These are phyloP conservation scores for Paecilomyces formosus DNA, from an alignment of 2,329 filamentous ascomycete species.

Conservation along the genomic window DNA sequence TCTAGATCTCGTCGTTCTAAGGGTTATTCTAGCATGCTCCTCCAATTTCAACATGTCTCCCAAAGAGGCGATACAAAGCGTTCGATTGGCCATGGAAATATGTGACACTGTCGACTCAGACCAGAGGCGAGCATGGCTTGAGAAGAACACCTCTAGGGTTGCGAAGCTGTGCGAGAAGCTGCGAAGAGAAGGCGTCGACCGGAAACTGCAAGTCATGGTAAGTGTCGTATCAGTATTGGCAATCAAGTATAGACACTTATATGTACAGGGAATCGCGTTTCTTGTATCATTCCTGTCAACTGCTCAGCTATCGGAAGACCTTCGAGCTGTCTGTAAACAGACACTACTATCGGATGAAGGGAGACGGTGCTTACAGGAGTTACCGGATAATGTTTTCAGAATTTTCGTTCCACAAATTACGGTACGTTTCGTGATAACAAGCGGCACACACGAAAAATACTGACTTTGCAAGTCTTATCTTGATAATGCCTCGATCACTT, in stretches of 20 bases:
- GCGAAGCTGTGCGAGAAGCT: conserved; percentile 33
- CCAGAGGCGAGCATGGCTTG: conserved; percentile 28
- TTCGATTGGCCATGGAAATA: conserved; percentile 29
- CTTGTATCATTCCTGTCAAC: conserved; percentile 19
- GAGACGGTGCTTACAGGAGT: conserved; percentile 9
- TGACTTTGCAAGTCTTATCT: conserved; percentile 13
- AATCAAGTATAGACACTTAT: neutral
- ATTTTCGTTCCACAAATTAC: conserved; percentile 29
- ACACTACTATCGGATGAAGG: conserved; percentile 18
- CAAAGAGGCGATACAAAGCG: conserved; percentile 23
- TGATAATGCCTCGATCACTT: conserved; percentile 13
- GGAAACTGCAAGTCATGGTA: conserved; percentile 28
- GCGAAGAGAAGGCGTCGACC: conserved; percentile 17
- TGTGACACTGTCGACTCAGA: conserved; percentile 23
- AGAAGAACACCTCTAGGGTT: conserved; percentile 23
- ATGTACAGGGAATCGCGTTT: conserved; percentile 22
- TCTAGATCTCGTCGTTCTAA: conserved; percentile 33
- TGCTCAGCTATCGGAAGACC: conserved; percentile 16
- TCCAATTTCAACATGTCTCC: conserved; percentile 22
- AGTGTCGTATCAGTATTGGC: neutral
- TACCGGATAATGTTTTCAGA: conserved; percentile 16
- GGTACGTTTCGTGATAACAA: conserved; percentile 20
- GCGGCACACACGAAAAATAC: conserved; percentile 1
- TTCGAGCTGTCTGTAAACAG: conserved; percentile 16
- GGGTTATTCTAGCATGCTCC: conserved; percentile 34